Percentiles rank a stretch among this genome's conserved stretches.
These are phyloP conservation scores for Stagonosporopsis chrysanthemi DNA, from an alignment of 2,329 filamentous ascomycete species.

Conservation along the genomic window DNA sequence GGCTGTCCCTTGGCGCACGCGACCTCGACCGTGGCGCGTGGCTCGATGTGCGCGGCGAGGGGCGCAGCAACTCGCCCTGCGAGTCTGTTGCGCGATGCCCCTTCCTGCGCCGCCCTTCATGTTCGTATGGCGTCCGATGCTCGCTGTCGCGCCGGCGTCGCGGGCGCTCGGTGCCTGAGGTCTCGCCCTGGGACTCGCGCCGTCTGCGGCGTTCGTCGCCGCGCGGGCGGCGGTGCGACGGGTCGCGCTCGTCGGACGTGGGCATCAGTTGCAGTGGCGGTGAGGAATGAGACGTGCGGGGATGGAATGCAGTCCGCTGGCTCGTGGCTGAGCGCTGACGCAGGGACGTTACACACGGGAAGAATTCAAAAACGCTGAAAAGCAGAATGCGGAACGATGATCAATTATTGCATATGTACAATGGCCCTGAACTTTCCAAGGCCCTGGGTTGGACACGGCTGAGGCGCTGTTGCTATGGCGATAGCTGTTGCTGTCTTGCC, in stretches of 20 bases:
- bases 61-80: constrained; percentile 43
- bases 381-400: constrained; percentile 6
- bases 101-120: constrained; percentile 39
- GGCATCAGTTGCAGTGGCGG: not conserved
- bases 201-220: constrained; percentile 41
- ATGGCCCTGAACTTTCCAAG: constrained; percentile 16
- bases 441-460: constrained; percentile 20
- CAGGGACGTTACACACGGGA: constrained; percentile 5
- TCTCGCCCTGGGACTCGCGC: constrained; percentile 38
- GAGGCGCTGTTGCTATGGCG: constrained; percentile 42
- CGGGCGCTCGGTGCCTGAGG: constrained; percentile 31
- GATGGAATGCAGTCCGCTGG: constrained; percentile 19
- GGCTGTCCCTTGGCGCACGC: constrained; percentile 16
- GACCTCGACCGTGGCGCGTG: constrained; percentile 12
- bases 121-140: constrained; percentile 31
- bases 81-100: constrained; percentile 52
- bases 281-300: constrained; percentile 24
- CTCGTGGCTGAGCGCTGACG: not conserved
- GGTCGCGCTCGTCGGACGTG: constrained; percentile 24
- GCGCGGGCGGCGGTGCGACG: constrained; percentile 32
- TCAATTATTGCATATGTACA: constrained; percentile 36
- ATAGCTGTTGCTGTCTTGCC: constrained; percentile 35
- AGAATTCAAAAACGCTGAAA: constrained; percentile 4
- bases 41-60: constrained; percentile 6
- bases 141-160: constrained; percentile 30